Conservation (phyloP, 1,139 yeast genomes). For the Debaryomycetaceae sp. region DNA sequence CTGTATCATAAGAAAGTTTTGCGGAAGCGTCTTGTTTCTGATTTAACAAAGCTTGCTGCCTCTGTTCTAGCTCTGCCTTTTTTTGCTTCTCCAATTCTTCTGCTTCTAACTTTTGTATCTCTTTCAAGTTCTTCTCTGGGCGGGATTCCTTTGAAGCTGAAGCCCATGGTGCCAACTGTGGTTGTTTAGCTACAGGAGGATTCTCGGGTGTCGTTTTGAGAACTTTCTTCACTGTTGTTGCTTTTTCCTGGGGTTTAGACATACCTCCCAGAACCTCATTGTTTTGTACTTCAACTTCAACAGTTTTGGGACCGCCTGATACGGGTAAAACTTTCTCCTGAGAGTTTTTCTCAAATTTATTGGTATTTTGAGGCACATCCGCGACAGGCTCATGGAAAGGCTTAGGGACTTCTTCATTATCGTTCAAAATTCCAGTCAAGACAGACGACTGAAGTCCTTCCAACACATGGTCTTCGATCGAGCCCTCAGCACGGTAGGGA, state of each 20-base stretch:
- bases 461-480: constrained; percentile 28
- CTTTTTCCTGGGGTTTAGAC: not conserved
- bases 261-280: not conserved
- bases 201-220: not conserved
- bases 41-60: constrained; percentile 24
- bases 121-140: constrained; percentile 59
- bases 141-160: constrained; percentile 23
- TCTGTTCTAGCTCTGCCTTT: constrained; percentile 30
- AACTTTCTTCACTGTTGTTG: not conserved
- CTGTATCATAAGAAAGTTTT: constrained; percentile 15
- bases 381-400: not conserved
- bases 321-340: not conserved
- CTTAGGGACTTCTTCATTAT: constrained; percentile 17
- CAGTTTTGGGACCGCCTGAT: not conserved
- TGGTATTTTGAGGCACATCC: not conserved
- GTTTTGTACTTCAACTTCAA: not conserved
- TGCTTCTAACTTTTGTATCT: constrained; percentile 69
- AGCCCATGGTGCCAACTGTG: constrained; percentile 59
- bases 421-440: constrained; percentile 34
- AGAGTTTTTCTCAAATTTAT: not conserved
- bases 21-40: constrained; percentile 19
- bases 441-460: constrained; percentile 37
- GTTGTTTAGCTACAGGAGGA: constrained; percentile 19
- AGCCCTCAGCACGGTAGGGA: constrained; percentile 5
- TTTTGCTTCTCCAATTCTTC: constrained; percentile 43